Conservation (phyloP, 768 basidiomycete genomes). For the Suillus fuscotomentosus region DNA sequence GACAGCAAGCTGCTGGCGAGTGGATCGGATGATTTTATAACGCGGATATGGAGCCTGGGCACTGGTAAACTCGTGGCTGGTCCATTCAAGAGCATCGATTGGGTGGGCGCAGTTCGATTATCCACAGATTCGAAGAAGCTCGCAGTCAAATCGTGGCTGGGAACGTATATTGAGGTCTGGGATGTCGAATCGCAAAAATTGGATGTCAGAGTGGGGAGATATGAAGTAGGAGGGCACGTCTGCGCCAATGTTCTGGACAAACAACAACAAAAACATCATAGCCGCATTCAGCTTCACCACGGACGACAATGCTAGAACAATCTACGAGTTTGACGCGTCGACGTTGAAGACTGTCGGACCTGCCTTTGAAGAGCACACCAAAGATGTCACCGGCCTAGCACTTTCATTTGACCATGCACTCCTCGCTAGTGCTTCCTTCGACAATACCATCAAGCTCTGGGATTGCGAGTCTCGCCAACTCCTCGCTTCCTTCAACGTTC, state of each 20-base stretch:
- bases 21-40: rapidly evolving
- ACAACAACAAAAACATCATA: background rate
- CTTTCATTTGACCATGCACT: background rate
- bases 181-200: background rate
- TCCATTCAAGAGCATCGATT: background rate
- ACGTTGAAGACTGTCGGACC: background rate
- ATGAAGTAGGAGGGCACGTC: no score
- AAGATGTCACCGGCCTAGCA: background rate
- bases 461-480: background rate
- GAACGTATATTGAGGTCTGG: background rate
- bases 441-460: background rate
- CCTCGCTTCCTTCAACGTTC: background rate
- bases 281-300: background rate
- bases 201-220: background rate
- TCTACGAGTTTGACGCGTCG: background rate
- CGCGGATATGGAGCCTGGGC: background rate
- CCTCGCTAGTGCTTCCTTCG: background rate
- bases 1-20: background rate
- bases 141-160: rapidly evolving
- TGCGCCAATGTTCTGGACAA: background rate
- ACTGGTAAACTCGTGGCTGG: background rate
- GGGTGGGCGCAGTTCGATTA: background rate
- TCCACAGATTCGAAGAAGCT: background rate
- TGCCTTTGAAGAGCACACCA: background rate
- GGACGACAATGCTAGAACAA: background rate